Conservation (phyloP, 306 rosid species). For the Senna tora region DNA sequence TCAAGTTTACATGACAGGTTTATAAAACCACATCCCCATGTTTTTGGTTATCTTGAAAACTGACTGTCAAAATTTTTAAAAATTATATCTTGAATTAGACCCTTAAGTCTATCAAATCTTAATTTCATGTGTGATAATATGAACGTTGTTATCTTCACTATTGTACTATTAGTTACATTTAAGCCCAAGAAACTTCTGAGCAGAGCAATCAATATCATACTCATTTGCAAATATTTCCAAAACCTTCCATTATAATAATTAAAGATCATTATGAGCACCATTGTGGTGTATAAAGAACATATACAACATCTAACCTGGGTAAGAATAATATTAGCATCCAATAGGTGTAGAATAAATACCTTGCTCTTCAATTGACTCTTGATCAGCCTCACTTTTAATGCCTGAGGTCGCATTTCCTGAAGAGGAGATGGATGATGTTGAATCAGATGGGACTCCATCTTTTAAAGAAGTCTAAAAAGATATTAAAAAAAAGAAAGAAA, state of each 20-base stretch:
- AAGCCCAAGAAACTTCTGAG: neutral
- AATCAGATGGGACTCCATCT: constrained; percentile 46
- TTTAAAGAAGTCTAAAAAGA: constrained; percentile 55
- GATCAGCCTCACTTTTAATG: constrained; percentile 61
- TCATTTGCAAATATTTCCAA: neutral
- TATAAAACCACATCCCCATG: neutral
- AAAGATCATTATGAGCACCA: constrained; percentile 3
- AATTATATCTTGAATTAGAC: constrained; percentile 1
- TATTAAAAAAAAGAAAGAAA: neutral
- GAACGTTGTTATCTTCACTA: constrained; percentile 1
- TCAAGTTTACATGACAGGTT: neutral
- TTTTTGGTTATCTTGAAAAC: neutral
- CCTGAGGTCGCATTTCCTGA: constrained; percentile 41
- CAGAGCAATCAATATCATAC: neutral
- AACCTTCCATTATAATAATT: neutral
- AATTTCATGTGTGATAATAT: constrained; percentile 21
- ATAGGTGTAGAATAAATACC: constrained; percentile 48
- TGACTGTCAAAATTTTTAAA: neutral
- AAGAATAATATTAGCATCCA: constrained; percentile 49
- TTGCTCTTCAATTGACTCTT: constrained; percentile 49
- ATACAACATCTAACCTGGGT: constrained; percentile 20
- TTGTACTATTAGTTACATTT: neutral
- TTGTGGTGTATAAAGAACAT: constrained; percentile 16
- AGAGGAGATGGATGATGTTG: constrained; percentile 40
- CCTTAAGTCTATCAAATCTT: neutral